A percentile compares a stretch with the other conserved stretches of the same genome.
phyloP scores from a whole-genome alignment of 148 eudicot genomes.

The Amaranthus hypochondriacus region DNA sequence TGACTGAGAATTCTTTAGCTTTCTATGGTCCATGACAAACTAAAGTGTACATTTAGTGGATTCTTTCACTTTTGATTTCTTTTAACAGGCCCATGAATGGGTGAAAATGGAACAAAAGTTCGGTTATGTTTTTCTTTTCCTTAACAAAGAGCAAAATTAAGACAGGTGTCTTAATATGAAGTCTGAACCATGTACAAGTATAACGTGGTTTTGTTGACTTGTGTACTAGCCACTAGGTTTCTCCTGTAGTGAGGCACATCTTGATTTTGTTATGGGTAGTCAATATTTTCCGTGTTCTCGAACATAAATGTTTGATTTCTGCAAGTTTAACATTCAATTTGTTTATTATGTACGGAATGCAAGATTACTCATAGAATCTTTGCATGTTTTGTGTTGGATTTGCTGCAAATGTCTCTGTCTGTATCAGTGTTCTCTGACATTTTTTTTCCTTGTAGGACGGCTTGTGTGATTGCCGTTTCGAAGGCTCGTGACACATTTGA shows the following conservation, averaged over 20 bases:
- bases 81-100: not conserved
- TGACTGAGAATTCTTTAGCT: not conserved
- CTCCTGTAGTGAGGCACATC: not conserved
- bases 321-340: not conserved
- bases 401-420: not conserved
- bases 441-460: constrained; percentile 54
- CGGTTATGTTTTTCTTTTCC: not conserved
- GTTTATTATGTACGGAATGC: constrained; percentile 5
- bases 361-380: not conserved
- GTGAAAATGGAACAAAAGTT: not conserved
- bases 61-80: not conserved
- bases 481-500: constrained; percentile 98
- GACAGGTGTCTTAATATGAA: not conserved
- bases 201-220: not conserved
- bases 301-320: constrained; percentile 2
- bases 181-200: not conserved
- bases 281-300: not conserved
- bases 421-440: not conserved
- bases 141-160: not conserved
- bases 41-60: not conserved
- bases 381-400: not conserved
- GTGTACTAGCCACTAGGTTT: not conserved
- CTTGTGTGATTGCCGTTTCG: constrained; percentile 97
- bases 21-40: not conserved
- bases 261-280: not conserved